phyloP scores from a whole-genome alignment of 2,329 filamentous ascomycete species.

The Fusarium tuaranense region DNA sequence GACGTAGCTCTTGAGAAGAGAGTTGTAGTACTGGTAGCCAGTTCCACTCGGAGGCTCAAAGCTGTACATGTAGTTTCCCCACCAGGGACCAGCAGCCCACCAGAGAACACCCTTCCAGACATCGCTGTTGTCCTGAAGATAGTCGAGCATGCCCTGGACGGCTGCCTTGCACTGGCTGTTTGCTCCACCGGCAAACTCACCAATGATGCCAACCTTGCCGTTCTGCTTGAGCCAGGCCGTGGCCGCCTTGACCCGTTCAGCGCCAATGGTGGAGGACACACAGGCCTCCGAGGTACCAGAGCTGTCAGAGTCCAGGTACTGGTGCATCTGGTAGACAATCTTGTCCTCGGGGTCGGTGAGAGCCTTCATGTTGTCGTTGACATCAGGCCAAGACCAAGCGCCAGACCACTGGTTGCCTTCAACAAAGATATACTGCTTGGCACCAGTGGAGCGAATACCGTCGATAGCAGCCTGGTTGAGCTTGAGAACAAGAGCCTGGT shows the following conservation, averaged over 20 bases:
- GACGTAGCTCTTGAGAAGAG: slow-evolving; percentile 37
- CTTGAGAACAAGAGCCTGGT: slow-evolving; percentile 67
- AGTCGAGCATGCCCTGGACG: slow-evolving; percentile 62
- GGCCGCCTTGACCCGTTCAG: slow-evolving; percentile 60
- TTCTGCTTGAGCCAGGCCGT: slow-evolving; percentile 67
- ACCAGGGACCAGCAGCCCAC: slow-evolving; percentile 72
- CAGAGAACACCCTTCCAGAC: slow-evolving; percentile 69
- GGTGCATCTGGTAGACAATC: slow-evolving; percentile 70
- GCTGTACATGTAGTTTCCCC: slow-evolving; percentile 62
- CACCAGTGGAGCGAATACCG: slow-evolving; percentile 70
- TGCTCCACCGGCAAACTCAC: slow-evolving; percentile 67
- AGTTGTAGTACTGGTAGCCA: slow-evolving; percentile 51
- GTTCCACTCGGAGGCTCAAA: slow-evolving; percentile 61
- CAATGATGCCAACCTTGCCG: slow-evolving; percentile 65
- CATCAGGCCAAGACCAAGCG: slow-evolving; percentile 59
- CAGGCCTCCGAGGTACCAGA: slow-evolving; percentile 62
- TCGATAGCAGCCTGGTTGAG: slow-evolving; percentile 75
- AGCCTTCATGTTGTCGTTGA: slow-evolving; percentile 54
- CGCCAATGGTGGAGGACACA: slow-evolving; percentile 62
- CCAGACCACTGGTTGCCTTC: slow-evolving; percentile 68
- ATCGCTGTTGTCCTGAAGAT: slow-evolving; percentile 66
- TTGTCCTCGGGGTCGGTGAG: slow-evolving; percentile 63
- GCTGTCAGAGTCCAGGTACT: slow-evolving; percentile 68
- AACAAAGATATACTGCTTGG: slow-evolving; percentile 68
- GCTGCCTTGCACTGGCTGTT: slow-evolving; percentile 65